These are phyloP conservation scores for Coccomyxa sp. DNA, from an alignment of 139 green algal species.

Conservation along the genomic window DNA sequence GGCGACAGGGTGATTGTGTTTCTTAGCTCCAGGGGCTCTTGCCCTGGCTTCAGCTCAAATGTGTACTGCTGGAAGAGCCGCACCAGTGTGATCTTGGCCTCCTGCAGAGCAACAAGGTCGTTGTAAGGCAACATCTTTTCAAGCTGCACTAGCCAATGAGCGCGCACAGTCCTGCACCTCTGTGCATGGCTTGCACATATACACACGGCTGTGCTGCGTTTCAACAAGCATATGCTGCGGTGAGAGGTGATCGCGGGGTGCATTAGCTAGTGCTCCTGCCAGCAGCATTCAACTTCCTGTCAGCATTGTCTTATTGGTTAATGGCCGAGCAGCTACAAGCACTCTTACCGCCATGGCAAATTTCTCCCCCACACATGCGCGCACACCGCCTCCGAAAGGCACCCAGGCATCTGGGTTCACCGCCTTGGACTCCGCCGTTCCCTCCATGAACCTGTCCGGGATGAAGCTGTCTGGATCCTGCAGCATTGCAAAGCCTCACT, in stretches of 20 bases:
- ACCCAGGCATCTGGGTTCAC: conserved; percentile 6
- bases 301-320: background rate
- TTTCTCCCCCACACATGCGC: conserved; percentile 40
- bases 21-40: conserved; percentile 34
- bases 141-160: too few species aligned
- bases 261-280: too few species aligned
- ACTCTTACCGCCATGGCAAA: conserved; percentile 39
- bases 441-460: conserved; percentile 2
- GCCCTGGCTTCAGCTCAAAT: conserved; percentile 36
- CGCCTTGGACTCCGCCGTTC: background rate
- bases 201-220: too few species aligned
- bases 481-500: too few species aligned
- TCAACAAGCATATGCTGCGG: too few species aligned
- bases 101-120: too few species aligned
- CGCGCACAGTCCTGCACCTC: too few species aligned
- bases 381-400: conserved; percentile 31
- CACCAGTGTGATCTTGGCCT: conserved; percentile 36
- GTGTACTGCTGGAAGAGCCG: conserved; percentile 35
- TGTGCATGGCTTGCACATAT: too few species aligned
- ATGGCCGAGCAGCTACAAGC: too few species aligned
- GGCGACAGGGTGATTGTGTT: conserved; percentile 37
- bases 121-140: too few species aligned
- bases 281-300: too few species aligned
- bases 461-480: conserved; percentile 2
- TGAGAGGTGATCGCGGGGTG: too few species aligned